Percentiles rank a stretch among this genome's conserved stretches.
Evolutionary conservation across 192 early-diverging fungal genomes (phyloP).

Genomic region (Linderina pennispora): DNA sequence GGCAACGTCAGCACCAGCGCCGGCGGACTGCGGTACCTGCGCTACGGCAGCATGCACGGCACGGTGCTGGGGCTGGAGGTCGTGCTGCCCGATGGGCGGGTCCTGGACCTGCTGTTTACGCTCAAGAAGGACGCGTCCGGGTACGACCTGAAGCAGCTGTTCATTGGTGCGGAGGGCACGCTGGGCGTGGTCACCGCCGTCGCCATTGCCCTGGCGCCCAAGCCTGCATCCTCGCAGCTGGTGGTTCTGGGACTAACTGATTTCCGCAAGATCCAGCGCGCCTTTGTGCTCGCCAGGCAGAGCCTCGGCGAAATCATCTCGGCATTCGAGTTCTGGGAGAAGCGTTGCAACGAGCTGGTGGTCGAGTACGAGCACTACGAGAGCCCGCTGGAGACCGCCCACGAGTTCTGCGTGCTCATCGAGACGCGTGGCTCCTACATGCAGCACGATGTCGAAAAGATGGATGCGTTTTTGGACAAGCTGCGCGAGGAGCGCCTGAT

Average conservation of each 20-base stretch:
- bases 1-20: slow-evolving; percentile 98
- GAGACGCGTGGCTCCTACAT: slow-evolving; percentile 89
- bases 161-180: slow-evolving; percentile 96
- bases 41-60: slow-evolving; percentile 94
- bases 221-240: slow-evolving; percentile 60
- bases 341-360: slow-evolving; percentile 60
- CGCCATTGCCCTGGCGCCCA: slow-evolving; percentile 74
- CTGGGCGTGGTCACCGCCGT: slow-evolving; percentile 91
- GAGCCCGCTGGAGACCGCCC: slow-evolving; percentile 12
- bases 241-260: slow-evolving; percentile 74
- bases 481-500: slow-evolving; percentile 12
- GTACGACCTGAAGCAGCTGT: slow-evolving; percentile 97
- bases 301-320: slow-evolving; percentile 90
- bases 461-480: slow-evolving; percentile 22
- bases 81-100: slow-evolving; percentile 85
- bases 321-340: slow-evolving; percentile 98
- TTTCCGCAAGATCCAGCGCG: slow-evolving; percentile 73
- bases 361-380: slow-evolving; percentile 22
- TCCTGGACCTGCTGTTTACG: slow-evolving; percentile 77
- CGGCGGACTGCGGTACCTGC: slow-evolving; percentile 87
- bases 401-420: slow-evolving; percentile 62
- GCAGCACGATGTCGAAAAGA: slow-evolving; percentile 84
- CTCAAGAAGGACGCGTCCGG: slow-evolving; percentile 97
- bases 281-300: slow-evolving; percentile 72
- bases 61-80: slow-evolving; percentile 91